Percentiles rank a stretch among this genome's conserved stretches.
Evolutionary conservation across 2,329 filamentous ascomycete species (phyloP).

Genomic region (Calonectria henricotiae): DNA sequence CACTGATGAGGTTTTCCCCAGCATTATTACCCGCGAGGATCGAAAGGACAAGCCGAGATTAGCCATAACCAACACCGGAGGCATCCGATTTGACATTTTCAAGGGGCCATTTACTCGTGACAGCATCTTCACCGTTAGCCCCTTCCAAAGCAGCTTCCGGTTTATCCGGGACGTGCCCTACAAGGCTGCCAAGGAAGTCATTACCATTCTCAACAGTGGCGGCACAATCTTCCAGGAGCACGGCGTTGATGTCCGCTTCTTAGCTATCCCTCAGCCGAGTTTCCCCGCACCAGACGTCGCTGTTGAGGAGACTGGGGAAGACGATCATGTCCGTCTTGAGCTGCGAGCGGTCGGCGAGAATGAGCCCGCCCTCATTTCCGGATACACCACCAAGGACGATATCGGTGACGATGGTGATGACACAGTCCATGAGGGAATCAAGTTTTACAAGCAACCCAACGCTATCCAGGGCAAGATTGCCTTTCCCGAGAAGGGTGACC

Average conservation of each 20-base stretch:
- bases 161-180: constrained; percentile 89
- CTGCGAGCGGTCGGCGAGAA: constrained; percentile 52
- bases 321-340: constrained; percentile 54
- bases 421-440: constrained; percentile 83
- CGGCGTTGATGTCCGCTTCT: constrained; percentile 62
- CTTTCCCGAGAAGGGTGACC: constrained; percentile 73
- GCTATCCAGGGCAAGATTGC: constrained; percentile 80
- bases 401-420: constrained; percentile 90
- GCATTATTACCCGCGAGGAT: constrained; percentile 72
- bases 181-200: constrained; percentile 78
- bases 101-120: constrained; percentile 92
- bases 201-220: constrained; percentile 72
- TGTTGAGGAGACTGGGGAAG: constrained; percentile 37
- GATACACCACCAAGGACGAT: constrained; percentile 93
- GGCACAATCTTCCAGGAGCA: constrained; percentile 65
- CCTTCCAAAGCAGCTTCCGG: constrained; percentile 85
- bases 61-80: constrained; percentile 89
- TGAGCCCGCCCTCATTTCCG: constrained; percentile 69
- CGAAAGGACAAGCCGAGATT: constrained; percentile 77
- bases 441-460: constrained; percentile 86
- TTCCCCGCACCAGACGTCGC: constrained; percentile 47
- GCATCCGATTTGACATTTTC: constrained; percentile 96
- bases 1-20: constrained; percentile 81
- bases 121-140: constrained; percentile 87
- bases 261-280: constrained; percentile 68